These are phyloP conservation scores for Sophora flavescens DNA, from an alignment of 306 rosid genomes.

Conservation along the genomic window DNA sequence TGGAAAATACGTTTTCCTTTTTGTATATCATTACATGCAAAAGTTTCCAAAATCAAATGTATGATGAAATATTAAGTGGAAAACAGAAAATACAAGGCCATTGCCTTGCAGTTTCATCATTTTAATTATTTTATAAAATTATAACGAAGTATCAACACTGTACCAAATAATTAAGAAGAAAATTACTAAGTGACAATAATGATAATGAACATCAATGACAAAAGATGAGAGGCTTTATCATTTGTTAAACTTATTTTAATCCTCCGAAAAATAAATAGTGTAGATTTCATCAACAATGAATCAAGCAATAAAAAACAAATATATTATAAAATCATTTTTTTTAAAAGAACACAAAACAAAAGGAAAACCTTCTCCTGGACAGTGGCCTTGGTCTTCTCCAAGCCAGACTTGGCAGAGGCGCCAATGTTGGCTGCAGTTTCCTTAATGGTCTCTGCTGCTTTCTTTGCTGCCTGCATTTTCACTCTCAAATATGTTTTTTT, in stretches of 20 bases:
- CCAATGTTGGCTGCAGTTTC: conserved; percentile 74
- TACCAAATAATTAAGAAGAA: too few species aligned
- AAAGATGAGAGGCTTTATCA: background rate
- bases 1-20: too few species aligned
- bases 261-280: too few species aligned
- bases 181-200: too few species aligned
- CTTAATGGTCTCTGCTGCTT: conserved; percentile 57
- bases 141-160: too few species aligned
- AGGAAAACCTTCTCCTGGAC: conserved; percentile 72
- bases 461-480: conserved; percentile 69
- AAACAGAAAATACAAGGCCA: background rate
- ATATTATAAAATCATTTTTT: background rate
- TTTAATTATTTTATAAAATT: too few species aligned
- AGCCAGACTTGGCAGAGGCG: conserved; percentile 81
- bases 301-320: background rate
- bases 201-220: background rate
- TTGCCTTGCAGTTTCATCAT: too few species aligned
- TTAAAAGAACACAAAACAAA: too few species aligned
- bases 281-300: background rate
- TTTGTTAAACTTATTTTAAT: too few species aligned
- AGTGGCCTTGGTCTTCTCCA: conserved; percentile 80
- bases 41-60: background rate
- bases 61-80: background rate
- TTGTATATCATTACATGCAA: background rate
- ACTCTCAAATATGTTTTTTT: background rate